Evolutionary conservation across 176 grass and related monocot species (phyloP).

Genomic region (Eremochloa ophiuroides): DNA sequence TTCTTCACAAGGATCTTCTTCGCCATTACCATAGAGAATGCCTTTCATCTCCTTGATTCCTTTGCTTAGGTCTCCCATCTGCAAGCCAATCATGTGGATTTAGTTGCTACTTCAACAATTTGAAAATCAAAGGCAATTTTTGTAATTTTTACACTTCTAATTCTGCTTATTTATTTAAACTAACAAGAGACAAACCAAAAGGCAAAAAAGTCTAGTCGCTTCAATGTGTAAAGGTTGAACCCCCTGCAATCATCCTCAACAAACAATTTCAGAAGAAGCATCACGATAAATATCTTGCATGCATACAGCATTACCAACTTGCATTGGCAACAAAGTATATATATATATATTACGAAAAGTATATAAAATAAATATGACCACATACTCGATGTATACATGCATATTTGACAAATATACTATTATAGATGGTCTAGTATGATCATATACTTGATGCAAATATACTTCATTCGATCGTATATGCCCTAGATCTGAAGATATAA

Average conservation of each 20-base stretch:
- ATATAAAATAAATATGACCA: too few relatives aligned
- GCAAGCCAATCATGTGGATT: not conserved
- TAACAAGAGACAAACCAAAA: not conserved
- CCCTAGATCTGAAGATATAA: too few relatives aligned
- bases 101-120: not conserved
- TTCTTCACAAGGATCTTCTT: constrained; percentile 46
- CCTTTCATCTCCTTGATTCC: constrained; percentile 47
- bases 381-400: too few relatives aligned
- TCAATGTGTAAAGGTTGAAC: not conserved
- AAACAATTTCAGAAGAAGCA: too few relatives aligned
- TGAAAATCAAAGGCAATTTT: not conserved
- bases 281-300: not conserved
- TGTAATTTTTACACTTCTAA: not conserved
- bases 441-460: too few relatives aligned
- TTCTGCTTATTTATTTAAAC: not conserved
- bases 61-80: constrained; percentile 53
- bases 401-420: too few relatives aligned
- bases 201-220: not conserved
- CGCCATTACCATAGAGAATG: constrained; percentile 57
- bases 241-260: too few relatives aligned
- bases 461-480: too few relatives aligned
- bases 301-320: not conserved
- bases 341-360: too few relatives aligned
- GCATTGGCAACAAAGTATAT: too few relatives aligned
- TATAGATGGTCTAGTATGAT: too few relatives aligned